Conservation (phyloP, 2,329 filamentous ascomycete genomes). For the Cladosporium velox region DNA sequence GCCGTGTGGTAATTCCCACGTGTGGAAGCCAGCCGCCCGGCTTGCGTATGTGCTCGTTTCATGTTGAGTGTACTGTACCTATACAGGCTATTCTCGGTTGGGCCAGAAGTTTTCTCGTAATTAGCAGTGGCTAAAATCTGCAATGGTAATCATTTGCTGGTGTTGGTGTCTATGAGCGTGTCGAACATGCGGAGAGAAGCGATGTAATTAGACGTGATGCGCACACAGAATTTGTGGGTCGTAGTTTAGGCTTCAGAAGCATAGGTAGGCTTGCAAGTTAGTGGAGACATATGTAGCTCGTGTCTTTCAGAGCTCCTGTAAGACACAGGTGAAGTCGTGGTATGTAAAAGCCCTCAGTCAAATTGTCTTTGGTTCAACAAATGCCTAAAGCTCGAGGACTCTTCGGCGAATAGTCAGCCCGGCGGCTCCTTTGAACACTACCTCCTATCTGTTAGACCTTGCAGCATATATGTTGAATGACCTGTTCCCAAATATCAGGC, state of each 20-base stretch:
- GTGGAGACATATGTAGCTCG: not conserved
- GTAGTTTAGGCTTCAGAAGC: not conserved
- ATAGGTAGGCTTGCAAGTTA: too few relatives aligned
- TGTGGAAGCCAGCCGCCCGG: not conserved
- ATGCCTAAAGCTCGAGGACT: not conserved
- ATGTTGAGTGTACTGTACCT: not conserved
- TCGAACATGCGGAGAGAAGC: not conserved
- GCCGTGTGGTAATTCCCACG: slow-evolving; percentile 1
- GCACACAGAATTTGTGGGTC: not conserved
- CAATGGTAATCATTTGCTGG: not conserved
- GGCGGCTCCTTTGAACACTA: too few relatives aligned
- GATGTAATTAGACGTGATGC: not conserved
- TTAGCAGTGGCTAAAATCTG: not conserved
- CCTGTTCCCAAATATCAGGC: not conserved
- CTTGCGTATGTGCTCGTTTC: not conserved
- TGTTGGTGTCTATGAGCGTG: not conserved
- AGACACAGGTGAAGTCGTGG: not conserved
- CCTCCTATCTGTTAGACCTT: not conserved
- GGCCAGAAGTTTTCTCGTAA: not conserved
- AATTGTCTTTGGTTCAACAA: not conserved
- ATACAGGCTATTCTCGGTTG: not conserved
- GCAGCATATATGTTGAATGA: not conserved
- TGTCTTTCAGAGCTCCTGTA: not conserved
- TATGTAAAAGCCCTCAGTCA: not conserved
- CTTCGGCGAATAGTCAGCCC: not conserved